Base-by-base conservation (phyloP, 2,329 filamentous ascomycete species). In the Akanthomyces uredinophilus region DNA sequence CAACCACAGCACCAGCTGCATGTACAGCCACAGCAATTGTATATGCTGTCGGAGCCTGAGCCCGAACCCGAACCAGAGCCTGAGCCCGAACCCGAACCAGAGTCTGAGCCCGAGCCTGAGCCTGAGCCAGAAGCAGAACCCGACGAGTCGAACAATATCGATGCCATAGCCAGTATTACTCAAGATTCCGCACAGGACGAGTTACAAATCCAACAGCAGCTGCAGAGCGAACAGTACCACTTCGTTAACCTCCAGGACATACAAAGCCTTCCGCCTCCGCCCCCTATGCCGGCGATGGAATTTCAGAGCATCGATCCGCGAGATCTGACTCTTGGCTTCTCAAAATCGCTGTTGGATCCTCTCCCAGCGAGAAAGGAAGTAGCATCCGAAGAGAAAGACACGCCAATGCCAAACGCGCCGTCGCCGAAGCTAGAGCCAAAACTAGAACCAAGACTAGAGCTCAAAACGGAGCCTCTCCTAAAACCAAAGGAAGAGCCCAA, bases 201-300 rank as follows among this genome's bases (percentile, higher is more conserved):
- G n/a, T n/a, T 35, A 4, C 63, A 64, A 24, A 35, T 61, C 4
- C 54, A 62, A 14, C 49, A 57, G 14, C 62, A 61, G 44, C 44
- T 62, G 44, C 60, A 57, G 27, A 39, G 24, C 24, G 46, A 54
- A 20, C 47, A 59, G 39, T 52, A 71, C 56, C 69, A 74, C 50
- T 77, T 73, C 66, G 75, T 77, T 41, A 77, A 75, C 47, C 66
- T 75, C 46, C 73, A 75, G 61, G 73, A 76, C 51, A 75, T 77
- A 20, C 73, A 76, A 51, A 70, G 70, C 5, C 66, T 67, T 24
- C 67, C 70, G 2, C 66, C 68, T 22, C 68, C 68, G 10, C 70
- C 67, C 39, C 67, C 70, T n/a, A 54, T 69, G 8, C 56, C 66
- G 11, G 68, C 69, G 65, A 66, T 68, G 1, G 67, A 66, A 20